Evolutionary conservation across 2,329 filamentous ascomycete species (phyloP), one percentile per base, ranked within the genome.

Genomic region (Aspergillus flavus): DNA sequence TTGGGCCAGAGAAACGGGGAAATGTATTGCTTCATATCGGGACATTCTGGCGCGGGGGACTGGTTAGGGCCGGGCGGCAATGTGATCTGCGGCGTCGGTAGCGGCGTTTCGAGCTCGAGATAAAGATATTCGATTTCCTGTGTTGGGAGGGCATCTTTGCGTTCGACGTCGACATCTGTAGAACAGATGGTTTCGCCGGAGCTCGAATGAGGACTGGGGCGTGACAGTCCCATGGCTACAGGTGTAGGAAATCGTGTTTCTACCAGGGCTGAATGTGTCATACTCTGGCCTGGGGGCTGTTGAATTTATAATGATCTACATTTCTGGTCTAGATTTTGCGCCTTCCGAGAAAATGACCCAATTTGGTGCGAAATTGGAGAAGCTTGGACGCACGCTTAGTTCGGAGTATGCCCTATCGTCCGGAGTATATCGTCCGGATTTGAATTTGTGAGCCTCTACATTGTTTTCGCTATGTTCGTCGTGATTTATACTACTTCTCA

Each of bases 1-100:
- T 80, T 73, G 0, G 91, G 86, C 92, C 93, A 96, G 11, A 84
- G 81, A 67, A 93, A 89, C 0, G 94, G 94, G 11, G 91, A 89
- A 1, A 76, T 80, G 71, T 88, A 96, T 62, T 84, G 82, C 39
- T 81, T 83, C 30, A 96, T 85, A 73, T 92, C 83, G 4, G 91
- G 92, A 28, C 80, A 81, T 58, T 83, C 76, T 53, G 89, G 89
- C 1, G 84, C 75, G n/a, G 80, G 65, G 10, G 73, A 71, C 43
- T 75, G 70, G 21, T 72, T 69, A 3, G 69, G 60, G 12, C 63
- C 68, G 58, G 76, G 63, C 69, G 75, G 66, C 62, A 73, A 63
- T 62, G 72, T 70, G 61, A 76, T 70, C 64, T 68, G 65, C 61
- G 79, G 78, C 2, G 79, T 77, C 2, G 87, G 87, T 1, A 90